These are phyloP conservation scores for Calonectria ilicicola DNA, from an alignment of 2,329 filamentous ascomycete genomes.

Conservation along the genomic window DNA sequence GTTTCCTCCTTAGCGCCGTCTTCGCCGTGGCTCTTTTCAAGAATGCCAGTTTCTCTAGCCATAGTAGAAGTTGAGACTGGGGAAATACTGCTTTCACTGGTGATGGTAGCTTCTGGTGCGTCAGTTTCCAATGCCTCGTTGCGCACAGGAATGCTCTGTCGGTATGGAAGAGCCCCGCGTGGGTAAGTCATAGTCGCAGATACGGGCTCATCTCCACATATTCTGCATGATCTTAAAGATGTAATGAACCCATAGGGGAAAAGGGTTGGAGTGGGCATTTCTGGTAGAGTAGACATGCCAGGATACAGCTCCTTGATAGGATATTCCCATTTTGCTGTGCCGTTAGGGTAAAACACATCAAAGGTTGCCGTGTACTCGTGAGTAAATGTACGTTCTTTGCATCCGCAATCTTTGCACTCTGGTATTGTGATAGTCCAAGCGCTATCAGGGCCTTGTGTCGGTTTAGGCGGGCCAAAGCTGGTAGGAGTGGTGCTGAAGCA, in stretches of 20 bases:
- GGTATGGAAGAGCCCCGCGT: constrained; percentile 37
- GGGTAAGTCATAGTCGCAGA: constrained; percentile 42
- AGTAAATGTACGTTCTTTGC: constrained; percentile 36
- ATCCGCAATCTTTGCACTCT: constrained; percentile 38
- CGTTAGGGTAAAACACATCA: constrained; percentile 36
- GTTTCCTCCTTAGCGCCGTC: background rate
- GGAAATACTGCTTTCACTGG: background rate
- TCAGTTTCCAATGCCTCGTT: background rate
- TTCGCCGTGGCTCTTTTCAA: background rate
- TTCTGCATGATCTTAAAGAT: constrained; percentile 31
- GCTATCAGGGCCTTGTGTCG: constrained; percentile 36
- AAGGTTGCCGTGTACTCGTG: constrained; percentile 40
- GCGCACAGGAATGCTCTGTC: constrained; percentile 19
- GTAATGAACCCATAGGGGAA: constrained; percentile 40
- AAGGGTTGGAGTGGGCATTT: constrained; percentile 28
- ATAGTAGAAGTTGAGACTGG: constrained; percentile 3
- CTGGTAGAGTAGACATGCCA: constrained; percentile 39
- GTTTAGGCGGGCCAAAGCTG: constrained; percentile 36
- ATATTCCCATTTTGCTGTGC: constrained; percentile 33
- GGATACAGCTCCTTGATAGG: constrained; percentile 41
- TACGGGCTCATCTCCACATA: constrained; percentile 37
- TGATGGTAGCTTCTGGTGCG: background rate
- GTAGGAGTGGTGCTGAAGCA: constrained; percentile 40
- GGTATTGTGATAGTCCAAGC: constrained; percentile 41
- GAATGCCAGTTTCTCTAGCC: background rate